A percentile compares a stretch with the other conserved stretches of the same genome.
Conservation (phyloP, 2,329 filamentous ascomycete species). For the Ramularia endophylla region DNA sequence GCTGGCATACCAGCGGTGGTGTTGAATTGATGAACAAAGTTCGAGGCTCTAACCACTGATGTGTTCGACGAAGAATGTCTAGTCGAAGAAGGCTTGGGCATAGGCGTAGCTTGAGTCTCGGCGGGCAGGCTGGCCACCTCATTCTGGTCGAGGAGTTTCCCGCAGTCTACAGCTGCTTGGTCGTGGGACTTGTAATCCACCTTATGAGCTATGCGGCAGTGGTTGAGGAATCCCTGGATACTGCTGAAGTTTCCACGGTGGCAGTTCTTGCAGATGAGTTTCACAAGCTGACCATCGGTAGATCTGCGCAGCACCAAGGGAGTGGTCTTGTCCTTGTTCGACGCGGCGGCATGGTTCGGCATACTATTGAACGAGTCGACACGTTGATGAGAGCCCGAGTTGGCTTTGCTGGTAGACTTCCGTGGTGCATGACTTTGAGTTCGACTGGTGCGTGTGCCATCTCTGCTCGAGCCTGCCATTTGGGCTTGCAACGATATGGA, state of each 20-base stretch:
- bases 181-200: conserved; percentile 95
- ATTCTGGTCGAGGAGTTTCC: conserved; percentile 70
- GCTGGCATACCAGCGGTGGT: conserved; percentile 11
- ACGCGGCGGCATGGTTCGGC: conserved; percentile 62
- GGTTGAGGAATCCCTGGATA: conserved; percentile 98
- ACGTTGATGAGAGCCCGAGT: conserved; percentile 58
- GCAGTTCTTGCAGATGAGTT: conserved; percentile 82
- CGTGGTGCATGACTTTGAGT: conserved; percentile 60
- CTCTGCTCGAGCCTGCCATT: conserved; percentile 7
- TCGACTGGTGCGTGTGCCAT: conserved; percentile 72
- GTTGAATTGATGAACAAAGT: conserved; percentile 28
- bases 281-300: conserved; percentile 76
- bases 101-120: conserved; percentile 20
- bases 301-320: conserved; percentile 80
- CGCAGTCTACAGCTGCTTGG: conserved; percentile 81
- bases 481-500: conserved; percentile 25
- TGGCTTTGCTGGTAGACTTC: conserved; percentile 43
- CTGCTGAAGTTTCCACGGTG: conserved; percentile 88
- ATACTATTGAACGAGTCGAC: conserved; percentile 41
- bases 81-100: conserved; percentile 13
- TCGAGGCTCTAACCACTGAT: conserved; percentile 4
- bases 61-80: not conserved
- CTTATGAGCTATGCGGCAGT: conserved; percentile 92
- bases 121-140: conserved; percentile 37
- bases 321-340: conserved; percentile 62